Conservation (phyloP, 495 filamentous ascomycete species). For the Cenococcum geophilum region DNA sequence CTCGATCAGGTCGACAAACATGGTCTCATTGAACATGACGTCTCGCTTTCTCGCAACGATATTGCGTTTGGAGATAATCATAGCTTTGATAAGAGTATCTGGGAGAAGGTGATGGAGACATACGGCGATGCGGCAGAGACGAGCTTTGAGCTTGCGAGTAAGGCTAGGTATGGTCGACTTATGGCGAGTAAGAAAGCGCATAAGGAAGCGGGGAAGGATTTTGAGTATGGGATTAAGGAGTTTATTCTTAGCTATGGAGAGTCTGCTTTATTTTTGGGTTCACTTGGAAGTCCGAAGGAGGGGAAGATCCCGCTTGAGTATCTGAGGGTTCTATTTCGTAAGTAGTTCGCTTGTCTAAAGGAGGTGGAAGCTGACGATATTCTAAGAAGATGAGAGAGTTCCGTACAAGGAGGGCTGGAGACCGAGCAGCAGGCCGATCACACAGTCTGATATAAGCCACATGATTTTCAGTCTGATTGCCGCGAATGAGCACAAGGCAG, state of each 20-base stretch:
- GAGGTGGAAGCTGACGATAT: background rate
- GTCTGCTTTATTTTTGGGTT: constrained; percentile 20
- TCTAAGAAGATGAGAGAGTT: background rate
- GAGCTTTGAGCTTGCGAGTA: background rate
- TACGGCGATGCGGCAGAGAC: background rate
- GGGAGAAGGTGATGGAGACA: background rate
- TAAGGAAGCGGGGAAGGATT: background rate
- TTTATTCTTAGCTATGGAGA: constrained; percentile 22
- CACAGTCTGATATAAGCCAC: background rate
- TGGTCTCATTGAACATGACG: background rate
- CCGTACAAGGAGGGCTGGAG: background rate
- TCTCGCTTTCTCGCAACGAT: background rate
- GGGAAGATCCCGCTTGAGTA: background rate
- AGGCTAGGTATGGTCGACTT: background rate
- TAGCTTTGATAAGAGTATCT: background rate
- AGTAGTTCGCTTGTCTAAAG: background rate
- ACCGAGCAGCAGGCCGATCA: background rate
- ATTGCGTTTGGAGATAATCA: background rate
- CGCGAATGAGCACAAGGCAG: background rate
- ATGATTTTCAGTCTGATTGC: background rate
- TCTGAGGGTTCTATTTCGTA: background rate
- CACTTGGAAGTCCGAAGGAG: constrained; percentile 11
- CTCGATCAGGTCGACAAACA: background rate
- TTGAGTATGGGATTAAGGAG: constrained; percentile 16
- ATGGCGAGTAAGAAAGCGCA: background rate